Conservation (phyloP, 1,284 basidiomycete genomes). For the Ustilago cynodontis region DNA sequence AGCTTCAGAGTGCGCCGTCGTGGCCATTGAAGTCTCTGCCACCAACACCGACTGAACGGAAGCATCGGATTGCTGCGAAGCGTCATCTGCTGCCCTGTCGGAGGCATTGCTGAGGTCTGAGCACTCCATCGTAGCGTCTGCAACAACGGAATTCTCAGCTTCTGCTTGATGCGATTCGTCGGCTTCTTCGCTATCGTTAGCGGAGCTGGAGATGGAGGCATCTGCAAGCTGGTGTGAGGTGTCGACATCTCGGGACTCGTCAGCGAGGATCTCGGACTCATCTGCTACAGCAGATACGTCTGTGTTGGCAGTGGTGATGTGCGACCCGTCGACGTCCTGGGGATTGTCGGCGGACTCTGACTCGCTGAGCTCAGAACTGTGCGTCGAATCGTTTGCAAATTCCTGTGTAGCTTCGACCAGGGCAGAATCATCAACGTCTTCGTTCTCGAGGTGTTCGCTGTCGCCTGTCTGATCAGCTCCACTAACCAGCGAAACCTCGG, state of each 20-base stretch:
- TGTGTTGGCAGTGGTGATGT: background rate
- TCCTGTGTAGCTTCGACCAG: background rate
- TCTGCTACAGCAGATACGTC: background rate
- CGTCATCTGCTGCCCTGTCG: slow-evolving; percentile 10
- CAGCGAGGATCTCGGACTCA: background rate
- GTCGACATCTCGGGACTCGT: slow-evolving; percentile 7
- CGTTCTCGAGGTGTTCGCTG: background rate
- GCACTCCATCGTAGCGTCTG: background rate
- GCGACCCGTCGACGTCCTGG: background rate
- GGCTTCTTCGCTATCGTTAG: background rate
- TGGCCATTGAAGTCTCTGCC: background rate
- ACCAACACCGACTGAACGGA: background rate
- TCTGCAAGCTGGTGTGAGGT: background rate
- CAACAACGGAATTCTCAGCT: background rate
- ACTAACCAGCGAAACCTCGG: background rate
- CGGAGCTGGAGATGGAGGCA: background rate
- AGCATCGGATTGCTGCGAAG: background rate
- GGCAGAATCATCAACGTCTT: background rate
- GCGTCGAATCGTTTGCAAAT: background rate
- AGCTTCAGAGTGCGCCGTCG: background rate
- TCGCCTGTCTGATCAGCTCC: background rate
- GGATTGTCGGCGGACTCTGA: background rate
- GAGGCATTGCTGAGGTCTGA: background rate
- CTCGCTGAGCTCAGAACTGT: background rate
- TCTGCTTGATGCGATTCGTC: slow-evolving; percentile 10